A percentile compares a stretch with the other conserved stretches of the same genome.
These are phyloP conservation scores for Opeltia flavorubescens DNA, from an alignment of 495 filamentous ascomycete species.

Conservation along the genomic window DNA sequence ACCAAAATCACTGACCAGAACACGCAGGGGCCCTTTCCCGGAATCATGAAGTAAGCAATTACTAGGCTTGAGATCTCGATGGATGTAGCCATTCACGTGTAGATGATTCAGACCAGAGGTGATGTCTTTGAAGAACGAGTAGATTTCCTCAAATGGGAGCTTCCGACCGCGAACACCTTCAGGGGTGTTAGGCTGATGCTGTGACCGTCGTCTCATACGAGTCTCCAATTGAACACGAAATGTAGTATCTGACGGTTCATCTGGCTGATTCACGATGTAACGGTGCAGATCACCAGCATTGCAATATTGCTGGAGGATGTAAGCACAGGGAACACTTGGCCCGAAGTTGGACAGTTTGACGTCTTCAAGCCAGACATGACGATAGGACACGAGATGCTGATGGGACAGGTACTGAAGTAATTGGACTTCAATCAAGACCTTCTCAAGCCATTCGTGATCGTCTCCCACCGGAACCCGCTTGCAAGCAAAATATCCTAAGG, in stretches of 20 bases:
- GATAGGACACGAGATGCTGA: slow-evolving; percentile 91
- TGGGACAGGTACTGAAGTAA: slow-evolving; percentile 82
- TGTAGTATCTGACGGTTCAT: slow-evolving; percentile 52
- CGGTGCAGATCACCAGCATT: slow-evolving; percentile 84
- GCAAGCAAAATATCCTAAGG: slow-evolving; percentile 84
- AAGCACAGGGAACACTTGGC: slow-evolving; percentile 85
- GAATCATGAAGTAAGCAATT: slow-evolving; percentile 84
- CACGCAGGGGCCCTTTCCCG: slow-evolving; percentile 45
- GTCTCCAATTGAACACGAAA: slow-evolving; percentile 53
- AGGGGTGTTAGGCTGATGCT: slow-evolving; percentile 39
- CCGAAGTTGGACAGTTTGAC: slow-evolving; percentile 70
- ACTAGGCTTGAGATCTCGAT: slow-evolving; percentile 88
- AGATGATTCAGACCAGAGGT: slow-evolving; percentile 82
- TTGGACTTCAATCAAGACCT: slow-evolving; percentile 84
- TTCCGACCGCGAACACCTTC: slow-evolving; percentile 37
- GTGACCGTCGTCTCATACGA: slow-evolving; percentile 64
- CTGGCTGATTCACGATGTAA: slow-evolving; percentile 59
- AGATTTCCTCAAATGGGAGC: slow-evolving; percentile 80
- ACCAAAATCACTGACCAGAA: slow-evolving; percentile 93
- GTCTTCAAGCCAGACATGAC: slow-evolving; percentile 94
- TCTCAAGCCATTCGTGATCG: slow-evolving; percentile 90
- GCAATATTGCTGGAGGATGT: slow-evolving; percentile 96
- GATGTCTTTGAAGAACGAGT: slow-evolving; percentile 93
- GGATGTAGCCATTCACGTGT: slow-evolving; percentile 88
- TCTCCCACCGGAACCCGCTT: slow-evolving; percentile 93